These are phyloP conservation scores for Microbotryomycetes sp. DNA, from an alignment of 1,284 basidiomycete species.

Conservation along the genomic window DNA sequence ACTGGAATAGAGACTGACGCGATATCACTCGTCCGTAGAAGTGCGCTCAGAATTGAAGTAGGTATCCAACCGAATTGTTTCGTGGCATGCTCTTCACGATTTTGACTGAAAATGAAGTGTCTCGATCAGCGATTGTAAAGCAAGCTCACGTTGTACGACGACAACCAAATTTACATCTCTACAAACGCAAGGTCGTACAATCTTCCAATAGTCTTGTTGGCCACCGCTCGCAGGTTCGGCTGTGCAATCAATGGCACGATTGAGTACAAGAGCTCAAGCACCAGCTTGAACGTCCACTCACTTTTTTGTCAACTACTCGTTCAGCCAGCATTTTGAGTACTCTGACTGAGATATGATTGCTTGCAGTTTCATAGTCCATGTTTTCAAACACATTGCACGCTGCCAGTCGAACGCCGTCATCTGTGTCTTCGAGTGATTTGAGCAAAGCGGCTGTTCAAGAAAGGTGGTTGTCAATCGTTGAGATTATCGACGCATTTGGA, in stretches of 20 bases:
- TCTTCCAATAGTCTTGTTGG: constrained; percentile 67
- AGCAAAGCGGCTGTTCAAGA: constrained; percentile 50
- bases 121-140: neutral
- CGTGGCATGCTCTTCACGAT: constrained; percentile 63
- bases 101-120: constrained; percentile 55
- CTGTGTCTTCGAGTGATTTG: constrained; percentile 73
- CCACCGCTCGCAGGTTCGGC: constrained; percentile 72
- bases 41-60: constrained; percentile 45
- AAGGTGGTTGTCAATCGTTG: no score
- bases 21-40: constrained; percentile 57
- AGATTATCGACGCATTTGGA: no score
- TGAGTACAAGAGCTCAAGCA: no score
- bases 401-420: constrained; percentile 83
- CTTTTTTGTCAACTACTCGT: constrained; percentile 81
- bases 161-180: constrained; percentile 64
- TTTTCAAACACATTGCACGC: constrained; percentile 74
- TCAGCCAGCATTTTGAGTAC: constrained; percentile 62
- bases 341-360: constrained; percentile 67
- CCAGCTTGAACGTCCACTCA: constrained; percentile 43
- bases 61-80: constrained; percentile 94
- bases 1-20: neutral
- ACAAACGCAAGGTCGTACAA: constrained; percentile 76
- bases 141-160: no score
- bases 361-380: constrained; percentile 76
- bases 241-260: constrained; percentile 42